Percentiles rank a stretch among this genome's conserved stretches.
Evolutionary conservation across 352 stramenopile species (phyloP).

Genomic region (Globisporangium takayamanum): DNA sequence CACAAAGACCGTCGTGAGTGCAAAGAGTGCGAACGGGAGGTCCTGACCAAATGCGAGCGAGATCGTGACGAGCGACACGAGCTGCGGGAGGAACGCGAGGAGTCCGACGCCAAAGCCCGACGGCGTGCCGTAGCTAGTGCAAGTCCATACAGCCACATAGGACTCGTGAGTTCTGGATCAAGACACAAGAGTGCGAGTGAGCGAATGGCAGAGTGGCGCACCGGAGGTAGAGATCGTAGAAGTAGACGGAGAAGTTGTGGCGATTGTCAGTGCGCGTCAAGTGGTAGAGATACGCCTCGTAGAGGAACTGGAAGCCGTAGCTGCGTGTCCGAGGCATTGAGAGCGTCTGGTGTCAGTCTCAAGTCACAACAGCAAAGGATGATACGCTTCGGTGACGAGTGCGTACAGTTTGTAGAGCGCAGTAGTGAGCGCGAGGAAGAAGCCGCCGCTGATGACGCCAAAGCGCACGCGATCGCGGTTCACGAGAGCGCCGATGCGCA

Average conservation of each 20-base stretch:
- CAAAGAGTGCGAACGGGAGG: constrained; percentile 93
- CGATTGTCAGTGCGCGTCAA: constrained; percentile 97
- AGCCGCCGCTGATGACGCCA: constrained; percentile 70
- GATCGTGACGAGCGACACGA: constrained; percentile 72
- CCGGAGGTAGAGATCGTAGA: constrained; percentile 98
- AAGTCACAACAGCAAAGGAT: not conserved
- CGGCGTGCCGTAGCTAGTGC: constrained; percentile 64
- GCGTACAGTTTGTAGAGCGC: constrained; percentile 83
- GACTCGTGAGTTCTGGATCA: not conserved
- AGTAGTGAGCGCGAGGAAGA: constrained; percentile 84
- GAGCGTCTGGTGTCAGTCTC: not conserved
- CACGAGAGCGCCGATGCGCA: constrained; percentile 35
- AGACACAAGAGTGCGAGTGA: not conserved
- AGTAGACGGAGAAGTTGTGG: constrained; percentile 99
- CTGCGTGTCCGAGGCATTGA: constrained; percentile 15
- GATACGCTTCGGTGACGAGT: not conserved
- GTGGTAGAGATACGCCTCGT: constrained; percentile 98
- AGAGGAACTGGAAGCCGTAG: constrained; percentile 91
- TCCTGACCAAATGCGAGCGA: constrained; percentile 71
- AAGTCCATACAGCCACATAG: not conserved
- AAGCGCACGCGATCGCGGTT: constrained; percentile 88
- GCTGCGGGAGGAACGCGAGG: constrained; percentile 78
- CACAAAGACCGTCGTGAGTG: constrained; percentile 98
- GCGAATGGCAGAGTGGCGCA: constrained; percentile 9
- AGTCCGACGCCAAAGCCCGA: constrained; percentile 73